Percentiles rank a stretch among this genome's conserved stretches.
phyloP scores from a whole-genome alignment of 139 green algal genomes.

The Picochlorum sp. region DNA sequence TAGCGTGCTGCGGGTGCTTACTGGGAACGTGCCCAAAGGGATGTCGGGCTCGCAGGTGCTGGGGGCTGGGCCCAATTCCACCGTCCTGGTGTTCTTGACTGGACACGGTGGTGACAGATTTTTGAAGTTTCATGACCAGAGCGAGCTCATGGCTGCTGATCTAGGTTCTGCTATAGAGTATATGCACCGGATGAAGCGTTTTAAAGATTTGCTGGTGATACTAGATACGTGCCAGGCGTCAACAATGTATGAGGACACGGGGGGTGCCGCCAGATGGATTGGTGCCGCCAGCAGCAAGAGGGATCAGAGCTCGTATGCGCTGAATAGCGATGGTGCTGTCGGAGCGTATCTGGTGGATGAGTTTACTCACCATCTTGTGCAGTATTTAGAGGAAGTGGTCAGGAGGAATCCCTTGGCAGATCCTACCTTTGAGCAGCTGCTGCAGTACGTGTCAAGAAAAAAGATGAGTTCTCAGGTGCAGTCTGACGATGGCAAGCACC shows the following conservation, averaged over 20 bases:
- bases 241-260: constrained; percentile 54
- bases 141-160: constrained; percentile 55
- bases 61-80: constrained; percentile 52
- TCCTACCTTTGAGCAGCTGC: background rate
- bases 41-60: constrained; percentile 55
- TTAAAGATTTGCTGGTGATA: constrained; percentile 78
- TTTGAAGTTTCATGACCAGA: constrained; percentile 86
- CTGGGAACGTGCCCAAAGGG: constrained; percentile 18
- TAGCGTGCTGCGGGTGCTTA: constrained; percentile 76
- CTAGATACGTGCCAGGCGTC: constrained; percentile 86
- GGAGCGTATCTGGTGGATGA: constrained; percentile 18
- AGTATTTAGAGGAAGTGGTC: background rate
- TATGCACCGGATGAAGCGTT: constrained; percentile 40
- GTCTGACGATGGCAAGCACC: too few relatives aligned
- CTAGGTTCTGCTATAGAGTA: constrained; percentile 36
- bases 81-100: constrained; percentile 80
- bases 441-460: background rate
- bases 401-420: background rate
- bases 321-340: constrained; percentile 2
- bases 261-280: constrained; percentile 34
- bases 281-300: constrained; percentile 44
- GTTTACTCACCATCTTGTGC: constrained; percentile 1
- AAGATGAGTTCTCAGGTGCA: background rate
- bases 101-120: constrained; percentile 89
- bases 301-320: constrained; percentile 25